These are phyloP conservation scores for Lathyrus sativus DNA, from an alignment of 306 rosid species.

Conservation along the genomic window DNA sequence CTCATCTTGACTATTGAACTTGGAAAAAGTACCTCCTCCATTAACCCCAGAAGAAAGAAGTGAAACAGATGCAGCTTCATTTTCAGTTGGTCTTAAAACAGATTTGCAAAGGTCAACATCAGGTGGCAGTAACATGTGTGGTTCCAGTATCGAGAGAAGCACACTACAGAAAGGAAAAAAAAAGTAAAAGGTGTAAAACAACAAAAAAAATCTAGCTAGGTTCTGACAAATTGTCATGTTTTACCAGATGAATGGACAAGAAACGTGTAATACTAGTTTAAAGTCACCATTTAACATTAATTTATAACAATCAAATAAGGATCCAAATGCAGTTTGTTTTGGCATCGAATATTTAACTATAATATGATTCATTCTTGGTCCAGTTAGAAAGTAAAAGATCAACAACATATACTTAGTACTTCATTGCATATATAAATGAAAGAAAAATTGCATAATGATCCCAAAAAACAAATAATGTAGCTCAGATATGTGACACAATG, in stretches of 20 bases:
- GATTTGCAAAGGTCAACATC: slow-evolving; percentile 78
- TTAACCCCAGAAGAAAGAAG: slow-evolving; percentile 48
- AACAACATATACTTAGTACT: slow-evolving; percentile 18
- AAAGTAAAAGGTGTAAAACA: slow-evolving; percentile 34
- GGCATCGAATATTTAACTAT: slow-evolving; percentile 18
- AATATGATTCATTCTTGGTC: not conserved
- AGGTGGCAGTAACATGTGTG: slow-evolving; percentile 85
- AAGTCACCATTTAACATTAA: slow-evolving; percentile 22
- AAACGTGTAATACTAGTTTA: slow-evolving; percentile 12
- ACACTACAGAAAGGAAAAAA: slow-evolving; percentile 55
- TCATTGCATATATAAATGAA: not conserved
- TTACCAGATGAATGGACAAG: slow-evolving; percentile 18
- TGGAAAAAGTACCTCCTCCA: slow-evolving; percentile 54
- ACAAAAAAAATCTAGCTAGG: slow-evolving; percentile 21
- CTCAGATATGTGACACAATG: slow-evolving; percentile 18
- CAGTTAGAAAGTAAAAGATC: slow-evolving; percentile 9
- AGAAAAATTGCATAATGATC: slow-evolving; percentile 19
- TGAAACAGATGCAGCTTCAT: slow-evolving; percentile 49
- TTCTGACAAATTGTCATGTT: slow-evolving; percentile 19
- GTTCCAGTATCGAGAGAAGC: slow-evolving; percentile 86
- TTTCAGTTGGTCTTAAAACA: slow-evolving; percentile 48
- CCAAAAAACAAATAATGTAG: slow-evolving; percentile 3
- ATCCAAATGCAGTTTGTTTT: slow-evolving; percentile 19
- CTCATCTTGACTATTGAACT: slow-evolving; percentile 64
- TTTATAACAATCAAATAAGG: slow-evolving; percentile 7